Evolutionary conservation across 371 early-diverging fungal species (phyloP), one percentile per base, ranked within the genome.

Genomic region (Mucor circinelloides): DNA sequence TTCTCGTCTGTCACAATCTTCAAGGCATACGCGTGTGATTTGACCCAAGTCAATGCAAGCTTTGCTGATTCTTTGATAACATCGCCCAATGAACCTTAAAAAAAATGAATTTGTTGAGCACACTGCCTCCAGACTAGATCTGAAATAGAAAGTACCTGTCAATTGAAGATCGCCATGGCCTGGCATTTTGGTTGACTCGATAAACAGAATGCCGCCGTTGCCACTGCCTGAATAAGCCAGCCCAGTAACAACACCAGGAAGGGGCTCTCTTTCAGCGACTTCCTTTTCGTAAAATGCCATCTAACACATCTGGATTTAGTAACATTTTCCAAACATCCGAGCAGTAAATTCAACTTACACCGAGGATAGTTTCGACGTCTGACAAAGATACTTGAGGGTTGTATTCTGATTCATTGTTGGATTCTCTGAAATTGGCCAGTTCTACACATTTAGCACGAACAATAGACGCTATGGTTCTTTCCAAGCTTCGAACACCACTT

Each of bases 31-130:
- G 92, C 90, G 74, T 94, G 88, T 6, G 92, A 74, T 58, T 91
- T 89, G 25, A 94, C 93, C 93, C 93, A 94, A 21, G 93, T 87
- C 31, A 94, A 56, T 8, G 91, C 93, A 52, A 94, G 80, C 60
- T 89, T 88, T 1, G 93, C 94, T 15, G 94, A 93, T 73, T 96
- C 96, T 70, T 93, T 92, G 63, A 96, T 93, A 4, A 95, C 95
- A 60, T 92, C 91, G 0, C 95, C 95, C 19, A 96, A 78, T 55
- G 91, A 91, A 2, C 96, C 95, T 85, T 61, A 46, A 19, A 12
- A 21, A 46, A 19, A 12, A 21, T 59, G 34, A 60, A 25, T 31
- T n/a, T 48, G 32, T 50, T 21, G 12, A 54, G 62, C 31, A 23
- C 12, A 40, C 6, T n/a, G n/a, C n/a, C n/a, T n/a, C n/a, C n/a